A percentile compares a stretch with the other conserved stretches of the same genome.
phyloP scores from a whole-genome alignment of 1,284 basidiomycete genomes.

The Sporisorium scitamineum region DNA sequence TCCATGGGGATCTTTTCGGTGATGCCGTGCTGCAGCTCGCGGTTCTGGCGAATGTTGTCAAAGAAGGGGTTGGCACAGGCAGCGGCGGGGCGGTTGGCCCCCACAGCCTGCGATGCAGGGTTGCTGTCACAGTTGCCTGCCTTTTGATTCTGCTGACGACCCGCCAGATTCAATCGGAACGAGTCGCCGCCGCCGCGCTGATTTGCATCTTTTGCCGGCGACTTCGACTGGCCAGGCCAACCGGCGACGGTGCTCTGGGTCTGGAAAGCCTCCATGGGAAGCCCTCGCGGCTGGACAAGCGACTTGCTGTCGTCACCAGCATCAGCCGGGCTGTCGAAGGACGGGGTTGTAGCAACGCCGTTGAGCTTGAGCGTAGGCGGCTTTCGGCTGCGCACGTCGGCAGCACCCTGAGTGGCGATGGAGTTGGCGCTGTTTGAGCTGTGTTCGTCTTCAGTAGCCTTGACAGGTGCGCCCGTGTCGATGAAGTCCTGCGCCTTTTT shows the following conservation, averaged over 20 bases:
- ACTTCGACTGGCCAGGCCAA: constrained; percentile 36
- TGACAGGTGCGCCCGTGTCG: constrained; percentile 26
- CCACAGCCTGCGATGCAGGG: background rate
- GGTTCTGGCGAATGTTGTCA: constrained; percentile 93
- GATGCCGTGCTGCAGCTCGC: constrained; percentile 85
- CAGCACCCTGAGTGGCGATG: background rate
- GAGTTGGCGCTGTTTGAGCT: background rate
- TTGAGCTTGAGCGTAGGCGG: constrained; percentile 34
- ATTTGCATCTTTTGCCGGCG: constrained; percentile 20
- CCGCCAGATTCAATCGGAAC: constrained; percentile 21
- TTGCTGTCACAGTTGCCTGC: constrained; percentile 1
- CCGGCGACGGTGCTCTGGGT: constrained; percentile 51
- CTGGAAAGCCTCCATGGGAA: constrained; percentile 63
- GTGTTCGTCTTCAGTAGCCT: constrained; percentile 1
- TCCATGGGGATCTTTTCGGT: constrained; percentile 69
- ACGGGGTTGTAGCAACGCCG: constrained; percentile 18
- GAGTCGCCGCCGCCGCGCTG: constrained; percentile 9
- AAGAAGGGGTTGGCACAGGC: constrained; percentile 72
- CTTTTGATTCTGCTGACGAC: constrained; percentile 18
- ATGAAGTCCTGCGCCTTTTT: constrained; percentile 32
- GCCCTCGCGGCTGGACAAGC: constrained; percentile 58
- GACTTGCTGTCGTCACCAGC: constrained; percentile 20
- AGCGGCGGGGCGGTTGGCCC: constrained; percentile 8
- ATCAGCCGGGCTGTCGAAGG: constrained; percentile 13
- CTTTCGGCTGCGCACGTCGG: constrained; percentile 9